phyloP scores from a whole-genome alignment of 768 basidiomycete species.

The Rhizopogon vulgaris region DNA sequence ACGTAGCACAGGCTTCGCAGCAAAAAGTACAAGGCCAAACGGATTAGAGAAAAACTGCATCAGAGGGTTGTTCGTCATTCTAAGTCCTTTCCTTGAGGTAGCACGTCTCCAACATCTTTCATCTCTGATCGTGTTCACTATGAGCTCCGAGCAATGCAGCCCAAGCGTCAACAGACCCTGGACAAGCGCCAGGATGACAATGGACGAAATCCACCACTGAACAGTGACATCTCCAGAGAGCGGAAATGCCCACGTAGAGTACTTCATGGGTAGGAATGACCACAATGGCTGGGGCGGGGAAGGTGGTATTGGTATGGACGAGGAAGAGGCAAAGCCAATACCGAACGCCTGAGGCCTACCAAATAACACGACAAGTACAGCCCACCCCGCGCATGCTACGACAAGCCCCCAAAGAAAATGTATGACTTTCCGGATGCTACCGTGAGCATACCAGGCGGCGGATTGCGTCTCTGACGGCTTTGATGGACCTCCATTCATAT shows the following conservation, averaged over 20 bases:
- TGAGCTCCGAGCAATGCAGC: conserved; percentile 23
- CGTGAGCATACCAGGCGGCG: conserved; percentile 22
- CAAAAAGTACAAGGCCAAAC: conserved; percentile 12
- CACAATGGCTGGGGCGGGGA: conserved; percentile 7
- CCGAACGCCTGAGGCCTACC: too few relatives aligned
- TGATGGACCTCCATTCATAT: conserved; percentile 4
- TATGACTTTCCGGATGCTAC: conserved; percentile 14
- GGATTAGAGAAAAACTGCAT: conserved; percentile 13
- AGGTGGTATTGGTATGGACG: not conserved
- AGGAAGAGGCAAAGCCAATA: conserved; percentile 4
- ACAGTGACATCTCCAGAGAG: conserved; percentile 12
- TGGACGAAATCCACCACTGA: conserved; percentile 21
- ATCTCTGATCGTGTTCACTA: conserved; percentile 22
- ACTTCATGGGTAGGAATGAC: conserved; percentile 19
- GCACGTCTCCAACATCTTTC: conserved; percentile 21
- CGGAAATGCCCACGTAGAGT: conserved; percentile 15
- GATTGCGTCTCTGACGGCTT: conserved; percentile 12
- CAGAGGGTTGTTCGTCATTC: conserved; percentile 16
- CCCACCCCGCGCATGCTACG: not conserved
- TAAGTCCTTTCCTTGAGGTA: conserved; percentile 10
- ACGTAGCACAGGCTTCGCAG: conserved; percentile 20
- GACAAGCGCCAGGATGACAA: conserved; percentile 19
- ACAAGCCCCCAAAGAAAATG: conserved; percentile 16
- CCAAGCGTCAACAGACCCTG: conserved; percentile 23
- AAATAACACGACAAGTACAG: conserved; percentile 9